Base-by-base conservation (phyloP, 257 asterid genomes). In the Mitragyna speciosa region DNA sequence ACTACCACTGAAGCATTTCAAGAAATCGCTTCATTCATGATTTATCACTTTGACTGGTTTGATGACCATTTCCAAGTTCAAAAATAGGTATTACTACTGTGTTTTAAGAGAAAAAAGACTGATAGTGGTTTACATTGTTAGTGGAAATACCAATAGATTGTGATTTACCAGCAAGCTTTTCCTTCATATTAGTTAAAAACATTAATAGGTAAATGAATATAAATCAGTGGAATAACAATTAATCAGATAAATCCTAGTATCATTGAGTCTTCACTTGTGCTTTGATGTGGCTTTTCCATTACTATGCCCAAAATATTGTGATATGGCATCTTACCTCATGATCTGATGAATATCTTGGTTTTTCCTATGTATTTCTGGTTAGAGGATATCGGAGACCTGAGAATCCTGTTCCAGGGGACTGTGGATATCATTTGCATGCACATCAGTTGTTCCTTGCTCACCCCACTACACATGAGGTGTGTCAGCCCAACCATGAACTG, bases 341-440 rank as follows among this genome's bases (percentile, higher is more conserved):
- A 33, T 12, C 41, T 51, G 20, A 51, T 51, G 30, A 43, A 36
- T 74, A 33, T 74, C 22, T 74, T 24, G 66, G n/a, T 47, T 20
- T 54, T 80, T 61, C 47, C 5, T 67, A 70, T 75, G 12, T 58
- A 78, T 83, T 85, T 73, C 68, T 79, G 70, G 79, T 65, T 83
- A 95, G 99, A 70, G 99, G 98, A 63, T 93, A 91, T 61, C 88
- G 78, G 75, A 92, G 91, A 79, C 99, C 99, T 36, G 95, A 76
- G 78, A 92, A 89, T 79, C 97, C 99, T 56, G 97, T 96, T 88
- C 99, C 98, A 22, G 99, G 99, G 56, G 99, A 96, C 81, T 94
- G 95, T 77, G 99, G 99, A 78, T 96, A 96, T 86, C 90, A 92
- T 83, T 82, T 96, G 88, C 99, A 96, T 75, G 98, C 99, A 20